Conservation (phyloP, 2,329 filamentous ascomycete species). For the Shiraia sp. region DNA sequence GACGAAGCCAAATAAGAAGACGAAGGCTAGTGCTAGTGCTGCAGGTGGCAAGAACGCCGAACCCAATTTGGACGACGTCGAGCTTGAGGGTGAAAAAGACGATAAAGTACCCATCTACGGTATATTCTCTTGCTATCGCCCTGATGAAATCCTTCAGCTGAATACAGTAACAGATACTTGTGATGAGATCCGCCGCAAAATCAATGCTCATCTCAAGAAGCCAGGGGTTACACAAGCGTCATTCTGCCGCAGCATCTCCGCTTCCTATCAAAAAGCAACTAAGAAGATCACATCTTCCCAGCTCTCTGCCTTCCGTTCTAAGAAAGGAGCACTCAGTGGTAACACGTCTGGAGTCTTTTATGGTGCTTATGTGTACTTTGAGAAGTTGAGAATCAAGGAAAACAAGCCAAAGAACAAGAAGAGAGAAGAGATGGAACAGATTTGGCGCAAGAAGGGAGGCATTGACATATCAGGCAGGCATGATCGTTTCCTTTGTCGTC, state of each 20-base stretch:
- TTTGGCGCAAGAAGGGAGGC: conserved; percentile 6
- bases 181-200: conserved; percentile 62
- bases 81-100: conserved; percentile 54
- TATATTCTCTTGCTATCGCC: conserved; percentile 1
- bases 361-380: conserved; percentile 61
- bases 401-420: conserved; percentile 57
- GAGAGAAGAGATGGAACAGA: conserved; percentile 56
- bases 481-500: background rate
- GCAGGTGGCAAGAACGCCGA: conserved; percentile 11
- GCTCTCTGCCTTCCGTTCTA: conserved; percentile 55
- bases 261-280: conserved; percentile 44
- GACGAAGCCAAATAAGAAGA: conserved; percentile 13
- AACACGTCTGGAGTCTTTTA: conserved; percentile 58
- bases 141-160: background rate
- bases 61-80: conserved; percentile 44
- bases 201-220: conserved; percentile 54
- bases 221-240: conserved; percentile 56
- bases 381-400: conserved; percentile 59
- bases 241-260: conserved; percentile 56
- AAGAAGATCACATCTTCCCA: conserved; percentile 49
- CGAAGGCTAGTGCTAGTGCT: conserved; percentile 25
- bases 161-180: conserved; percentile 51
- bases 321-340: conserved; percentile 54
- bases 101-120: conserved; percentile 55
- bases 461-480: conserved; percentile 7